Evolutionary conservation across 1,284 basidiomycete genomes (phyloP), one percentile per base, ranked within the genome.

Genomic region (Cryptococcus jaspeensis): DNA sequence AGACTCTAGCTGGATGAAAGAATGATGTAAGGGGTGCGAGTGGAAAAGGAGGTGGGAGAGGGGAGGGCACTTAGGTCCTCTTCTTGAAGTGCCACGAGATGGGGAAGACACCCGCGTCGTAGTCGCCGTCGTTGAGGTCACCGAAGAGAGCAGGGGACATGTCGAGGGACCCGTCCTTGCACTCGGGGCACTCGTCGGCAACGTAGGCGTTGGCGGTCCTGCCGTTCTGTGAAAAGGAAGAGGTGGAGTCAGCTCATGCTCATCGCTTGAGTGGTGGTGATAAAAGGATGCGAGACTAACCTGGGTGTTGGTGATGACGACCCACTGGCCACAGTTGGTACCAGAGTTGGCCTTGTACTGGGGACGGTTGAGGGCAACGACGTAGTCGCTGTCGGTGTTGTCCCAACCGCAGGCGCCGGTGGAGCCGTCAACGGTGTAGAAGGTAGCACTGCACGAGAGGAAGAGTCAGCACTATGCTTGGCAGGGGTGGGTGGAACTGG

Each of bases 281-380:
- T 13, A 9, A 22, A 38, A 44, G 40, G 13, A 9, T 15, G n/a
- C 9, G n/a, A 43, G 23, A 52, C 51, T 52, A 13, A 52, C 51
- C 40, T 74, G 64, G 28, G 64, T 61, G 79, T 89, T 87, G 63
- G 80, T 87, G 72, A 94, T 84, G 61, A 73, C 64, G 63, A 93
- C 83, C 52, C 80, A 71, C 71, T 82, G 78, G 57, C 65, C 65
- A 70, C 91, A 94, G 63, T 86, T 80, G 13, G 74, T 51, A 20
- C 62, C 69, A 37, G 45, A n/a, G 38, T 50, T 45, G 28, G 35
- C 16, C n/a, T 12, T 28, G 59, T 65, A 73, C 54, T 69, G 61
- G 49, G 57, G 50, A 15, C 51, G 47, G 69, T 73, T 72, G 40
- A 76, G 50, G 49, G 73, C 75, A 52, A 74, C 72, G 51, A 74